A percentile compares a stretch with the other conserved stretches of the same genome.
Evolutionary conservation across 2,329 filamentous ascomycete species (phyloP).

Genomic region (Xylaria sp.): DNA sequence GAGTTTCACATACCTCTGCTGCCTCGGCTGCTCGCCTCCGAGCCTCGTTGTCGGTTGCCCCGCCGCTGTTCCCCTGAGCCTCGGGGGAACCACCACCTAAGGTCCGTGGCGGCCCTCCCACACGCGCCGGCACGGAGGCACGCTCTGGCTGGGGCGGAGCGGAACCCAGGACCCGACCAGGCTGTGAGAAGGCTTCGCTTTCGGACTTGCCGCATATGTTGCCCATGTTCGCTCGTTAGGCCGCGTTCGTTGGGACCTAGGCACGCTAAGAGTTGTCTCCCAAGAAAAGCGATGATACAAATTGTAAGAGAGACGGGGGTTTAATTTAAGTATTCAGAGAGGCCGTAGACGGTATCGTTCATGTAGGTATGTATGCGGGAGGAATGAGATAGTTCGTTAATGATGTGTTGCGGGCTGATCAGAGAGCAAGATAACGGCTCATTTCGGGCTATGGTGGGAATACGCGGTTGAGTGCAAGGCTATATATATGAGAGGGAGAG

Average conservation of each 20-base stretch:
- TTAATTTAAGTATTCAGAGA: neutral
- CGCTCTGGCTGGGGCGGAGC: slow-evolving; percentile 61
- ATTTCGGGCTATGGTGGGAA: neutral
- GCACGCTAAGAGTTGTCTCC: neutral
- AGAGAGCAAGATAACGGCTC: neutral
- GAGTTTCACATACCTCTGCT: slow-evolving; percentile 74
- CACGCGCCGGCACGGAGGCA: slow-evolving; percentile 62
- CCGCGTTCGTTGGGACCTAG: neutral
- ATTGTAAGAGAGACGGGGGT: neutral
- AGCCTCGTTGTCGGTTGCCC: slow-evolving; percentile 63
- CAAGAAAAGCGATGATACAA: neutral
- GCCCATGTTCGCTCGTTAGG: slow-evolving; percentile 69
- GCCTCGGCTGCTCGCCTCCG: slow-evolving; percentile 80
- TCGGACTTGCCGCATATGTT: slow-evolving; percentile 83
- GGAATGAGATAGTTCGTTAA: neutral
- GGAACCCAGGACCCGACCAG: slow-evolving; percentile 77
- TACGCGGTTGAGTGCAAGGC: neutral
- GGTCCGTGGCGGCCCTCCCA: slow-evolving; percentile 70
- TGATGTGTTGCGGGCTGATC: neutral
- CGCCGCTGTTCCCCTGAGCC: slow-evolving; percentile 31
- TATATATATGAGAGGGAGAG: neutral
- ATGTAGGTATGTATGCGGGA: neutral
- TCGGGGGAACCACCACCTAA: slow-evolving; percentile 65
- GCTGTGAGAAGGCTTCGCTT: slow-evolving; percentile 74
- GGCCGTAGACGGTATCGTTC: too few species aligned